phyloP scores from a whole-genome alignment of 1,284 basidiomycete species.

The Salmacisia buchloeana region DNA sequence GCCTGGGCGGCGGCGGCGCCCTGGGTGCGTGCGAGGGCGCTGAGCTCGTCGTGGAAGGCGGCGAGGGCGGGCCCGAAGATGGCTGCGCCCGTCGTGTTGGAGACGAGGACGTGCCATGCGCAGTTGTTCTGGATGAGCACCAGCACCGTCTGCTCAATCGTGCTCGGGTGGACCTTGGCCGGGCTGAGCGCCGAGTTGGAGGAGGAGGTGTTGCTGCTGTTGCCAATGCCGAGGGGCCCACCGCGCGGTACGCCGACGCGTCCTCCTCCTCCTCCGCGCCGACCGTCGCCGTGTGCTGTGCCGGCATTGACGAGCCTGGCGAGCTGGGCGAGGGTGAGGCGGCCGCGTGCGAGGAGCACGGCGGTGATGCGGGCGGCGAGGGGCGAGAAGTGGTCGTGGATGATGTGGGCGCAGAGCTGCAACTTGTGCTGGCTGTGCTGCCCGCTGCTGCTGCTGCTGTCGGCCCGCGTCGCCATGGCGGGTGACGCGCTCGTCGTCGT shows the following conservation, averaged over 20 bases:
- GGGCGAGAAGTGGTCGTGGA: constrained; percentile 71
- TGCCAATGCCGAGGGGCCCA: constrained; percentile 14
- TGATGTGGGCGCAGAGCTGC: constrained; percentile 66
- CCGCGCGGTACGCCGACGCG: not conserved
- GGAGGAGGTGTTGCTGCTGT: constrained; percentile 16
- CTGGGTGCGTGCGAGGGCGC: constrained; percentile 15
- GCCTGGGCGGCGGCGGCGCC: not conserved
- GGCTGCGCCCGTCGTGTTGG: not conserved
- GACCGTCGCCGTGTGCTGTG: constrained; percentile 15
- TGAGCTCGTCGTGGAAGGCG: constrained; percentile 20
- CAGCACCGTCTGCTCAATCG: constrained; percentile 68
- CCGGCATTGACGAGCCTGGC: constrained; percentile 32
- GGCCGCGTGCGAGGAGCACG: constrained; percentile 76
- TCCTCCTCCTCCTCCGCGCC: constrained; percentile 11
- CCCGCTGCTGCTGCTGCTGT: not conserved
- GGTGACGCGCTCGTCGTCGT: no score
- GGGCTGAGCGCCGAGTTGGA: constrained; percentile 13
- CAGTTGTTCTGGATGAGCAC: constrained; percentile 83
- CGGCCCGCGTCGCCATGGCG: no score
- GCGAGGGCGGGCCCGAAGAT: not conserved
- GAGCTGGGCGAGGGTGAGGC: constrained; percentile 63
- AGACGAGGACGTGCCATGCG: constrained; percentile 46
- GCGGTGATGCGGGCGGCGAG: constrained; percentile 69
- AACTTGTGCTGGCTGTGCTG: constrained; percentile 41
- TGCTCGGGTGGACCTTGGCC: constrained; percentile 25